A percentile compares a stretch with the other conserved stretches of the same genome.
Evolutionary conservation across 1,284 basidiomycete genomes (phyloP).

Genomic region (Sutorius eximius): DNA sequence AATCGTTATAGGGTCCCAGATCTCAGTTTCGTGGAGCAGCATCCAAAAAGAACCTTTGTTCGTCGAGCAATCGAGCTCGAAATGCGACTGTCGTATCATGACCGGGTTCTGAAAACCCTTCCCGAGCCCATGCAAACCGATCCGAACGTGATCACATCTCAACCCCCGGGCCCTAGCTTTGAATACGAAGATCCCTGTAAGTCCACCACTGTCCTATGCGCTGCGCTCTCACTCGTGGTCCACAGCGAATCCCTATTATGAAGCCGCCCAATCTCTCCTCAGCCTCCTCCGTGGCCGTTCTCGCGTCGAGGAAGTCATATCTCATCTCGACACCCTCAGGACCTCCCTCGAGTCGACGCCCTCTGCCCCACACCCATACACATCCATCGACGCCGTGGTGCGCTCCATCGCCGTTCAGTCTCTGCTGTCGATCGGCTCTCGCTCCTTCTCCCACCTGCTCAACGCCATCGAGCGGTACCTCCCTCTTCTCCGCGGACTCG

Average conservation of each 20-base stretch:
- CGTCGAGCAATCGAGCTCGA: conserved; percentile 89
- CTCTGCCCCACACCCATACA: conserved; percentile 38
- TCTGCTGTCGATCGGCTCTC: conserved; percentile 86
- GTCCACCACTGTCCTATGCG: conserved; percentile 19
- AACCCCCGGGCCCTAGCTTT: conserved; percentile 82
- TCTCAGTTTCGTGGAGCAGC: conserved; percentile 64
- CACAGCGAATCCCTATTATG: conserved; percentile 72
- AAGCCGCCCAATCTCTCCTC: conserved; percentile 79
- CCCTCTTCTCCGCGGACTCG: conserved; percentile 78
- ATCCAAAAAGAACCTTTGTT: conserved; percentile 88
- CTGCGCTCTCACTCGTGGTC: conserved; percentile 3
- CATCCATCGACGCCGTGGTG: conserved; percentile 64
- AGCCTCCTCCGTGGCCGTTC: conserved; percentile 76
- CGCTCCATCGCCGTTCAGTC: conserved; percentile 88
- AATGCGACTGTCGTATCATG: conserved; percentile 90
- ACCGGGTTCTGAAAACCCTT: conserved; percentile 88
- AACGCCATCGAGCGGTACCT: conserved; percentile 98
- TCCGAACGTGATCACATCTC: conserved; percentile 63
- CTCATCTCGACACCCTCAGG: conserved; percentile 72
- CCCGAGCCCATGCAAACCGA: conserved; percentile 79
- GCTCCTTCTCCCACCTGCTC: conserved; percentile 97
- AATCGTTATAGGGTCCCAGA: conserved; percentile 76
- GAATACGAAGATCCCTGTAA: conserved; percentile 78
- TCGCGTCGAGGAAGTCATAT: conserved; percentile 78
- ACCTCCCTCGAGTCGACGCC: conserved; percentile 61